Base-by-base conservation (phyloP, 352 stramenopile species). In the Pythium aristosporum region DNA sequence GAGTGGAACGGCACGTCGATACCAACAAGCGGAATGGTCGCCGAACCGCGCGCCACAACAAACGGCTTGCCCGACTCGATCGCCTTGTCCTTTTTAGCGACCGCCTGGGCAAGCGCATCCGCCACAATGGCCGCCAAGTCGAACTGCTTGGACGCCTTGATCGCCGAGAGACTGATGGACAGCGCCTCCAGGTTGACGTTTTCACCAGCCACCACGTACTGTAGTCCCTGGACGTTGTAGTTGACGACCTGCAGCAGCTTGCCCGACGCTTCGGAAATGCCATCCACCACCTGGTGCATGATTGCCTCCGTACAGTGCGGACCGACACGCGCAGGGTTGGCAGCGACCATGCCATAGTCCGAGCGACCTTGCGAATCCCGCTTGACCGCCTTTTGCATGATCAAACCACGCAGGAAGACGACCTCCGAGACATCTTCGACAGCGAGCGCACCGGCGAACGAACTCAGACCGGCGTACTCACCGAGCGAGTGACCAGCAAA, bases 1-100 rank as follows among this genome's bases (percentile, higher is more conserved):
- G 87, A 96, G 68, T 96, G 88, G 73, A 96, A 96, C n/a, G 88
- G 88, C 21, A 96, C 87, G 53, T 96, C 88, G 53, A 96, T 95
- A 25, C 87, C 87, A n/a, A 80, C 73, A 15, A 96, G 79, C 48
- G 88, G 88, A 43, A 96, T 94, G 0, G 88, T 96, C n/a, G 87
- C 84, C 11, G 76, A 59, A 5, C 88, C 85, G 73, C 80, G 74
- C 9, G 85, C 44, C 13, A 95, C 64, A 1, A 67, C 77, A 46
- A 92, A 91, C 25, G 75, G 75, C 71, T 82, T 79, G n/a, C 82
- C 79, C 28, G 52, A 64, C 50, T 77, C 73, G 8, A 76, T 63
- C 42, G 67, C 73, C 51, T 87, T 83, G 16, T 91, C 77, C 68
- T 91, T 88, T 57, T 85, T 85, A 13, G 66, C 56, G 18, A 62